phyloP scores from a whole-genome alignment of 495 filamentous ascomycete species.

The Hypoxylon cercidicola region DNA sequence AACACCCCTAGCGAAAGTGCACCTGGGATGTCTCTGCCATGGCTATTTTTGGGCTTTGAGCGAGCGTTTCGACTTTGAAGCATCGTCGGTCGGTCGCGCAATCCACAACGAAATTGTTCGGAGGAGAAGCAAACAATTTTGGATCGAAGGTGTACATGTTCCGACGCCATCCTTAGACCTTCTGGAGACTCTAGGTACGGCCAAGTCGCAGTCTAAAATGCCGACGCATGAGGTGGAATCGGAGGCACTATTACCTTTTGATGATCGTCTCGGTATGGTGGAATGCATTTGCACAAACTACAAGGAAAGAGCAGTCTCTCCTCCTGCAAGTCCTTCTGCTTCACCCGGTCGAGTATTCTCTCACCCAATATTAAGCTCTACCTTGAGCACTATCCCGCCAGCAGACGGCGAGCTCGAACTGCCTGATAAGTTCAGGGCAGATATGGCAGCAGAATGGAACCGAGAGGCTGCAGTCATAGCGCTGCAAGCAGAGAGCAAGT shows the following conservation, averaged over 20 bases:
- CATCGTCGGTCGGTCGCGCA: conserved; percentile 69
- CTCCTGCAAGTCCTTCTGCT: conserved; percentile 72
- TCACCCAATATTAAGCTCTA: conserved; percentile 66
- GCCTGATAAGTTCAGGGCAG: conserved; percentile 68
- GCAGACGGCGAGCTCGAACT: conserved; percentile 51
- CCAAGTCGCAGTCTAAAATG: conserved; percentile 57
- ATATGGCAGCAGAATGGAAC: conserved; percentile 76
- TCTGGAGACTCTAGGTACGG: conserved; percentile 58
- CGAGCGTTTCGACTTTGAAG: conserved; percentile 81
- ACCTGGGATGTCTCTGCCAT: conserved; percentile 83
- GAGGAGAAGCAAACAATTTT: conserved; percentile 74
- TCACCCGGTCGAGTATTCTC: conserved; percentile 75
- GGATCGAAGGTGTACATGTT: conserved; percentile 78
- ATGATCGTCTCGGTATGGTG: conserved; percentile 72
- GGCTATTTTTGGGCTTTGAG: conserved; percentile 85
- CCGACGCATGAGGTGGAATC: conserved; percentile 62
- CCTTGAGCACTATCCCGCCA: conserved; percentile 50
- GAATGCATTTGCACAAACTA: conserved; percentile 78
- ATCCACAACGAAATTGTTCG: conserved; percentile 80
- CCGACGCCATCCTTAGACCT: conserved; percentile 68
- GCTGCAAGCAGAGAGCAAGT: conserved; percentile 73
- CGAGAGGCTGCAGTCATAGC: conserved; percentile 74
- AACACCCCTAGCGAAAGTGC: conserved; percentile 71
- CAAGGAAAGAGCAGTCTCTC: conserved; percentile 63
- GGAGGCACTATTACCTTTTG: conserved; percentile 72